Conservation (phyloP, 768 basidiomycete genomes). For the Megacollybia marginata region DNA sequence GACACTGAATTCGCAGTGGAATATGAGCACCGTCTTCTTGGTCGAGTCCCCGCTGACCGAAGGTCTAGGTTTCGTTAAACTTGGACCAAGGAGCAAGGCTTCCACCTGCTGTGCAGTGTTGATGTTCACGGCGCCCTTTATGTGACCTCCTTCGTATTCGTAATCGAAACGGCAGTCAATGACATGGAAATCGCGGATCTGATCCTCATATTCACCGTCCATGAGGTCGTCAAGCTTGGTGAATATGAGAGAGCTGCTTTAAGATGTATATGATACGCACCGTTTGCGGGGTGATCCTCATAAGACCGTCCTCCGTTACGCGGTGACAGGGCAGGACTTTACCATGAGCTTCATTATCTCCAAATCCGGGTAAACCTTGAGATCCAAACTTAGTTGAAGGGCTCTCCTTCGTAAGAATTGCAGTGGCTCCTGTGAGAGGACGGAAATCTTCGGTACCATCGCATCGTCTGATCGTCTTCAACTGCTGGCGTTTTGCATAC, state of each 20-base stretch:
- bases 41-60: slow-evolving; percentile 67
- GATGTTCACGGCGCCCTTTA: slow-evolving; percentile 87
- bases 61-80: slow-evolving; percentile 49
- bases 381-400: slow-evolving; percentile 50
- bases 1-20: slow-evolving; percentile 97
- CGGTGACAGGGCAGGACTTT: slow-evolving; percentile 92
- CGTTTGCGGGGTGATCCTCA: slow-evolving; percentile 78
- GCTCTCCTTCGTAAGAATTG: slow-evolving; percentile 45
- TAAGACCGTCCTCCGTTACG: slow-evolving; percentile 91
- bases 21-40: slow-evolving; percentile 81
- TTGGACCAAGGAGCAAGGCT: slow-evolving; percentile 63
- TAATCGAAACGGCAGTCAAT: slow-evolving; percentile 98
- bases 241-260: slow-evolving; percentile 6
- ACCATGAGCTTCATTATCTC: slow-evolving; percentile 87
- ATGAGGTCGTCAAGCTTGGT: slow-evolving; percentile 69
- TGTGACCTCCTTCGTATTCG: slow-evolving; percentile 91
- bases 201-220: slow-evolving; percentile 60
- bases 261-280: slow-evolving; percentile 36
- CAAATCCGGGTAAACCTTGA: slow-evolving; percentile 75
- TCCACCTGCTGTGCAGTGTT: slow-evolving; percentile 77
- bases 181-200: slow-evolving; percentile 65
- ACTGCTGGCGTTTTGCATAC: slow-evolving; percentile 70
- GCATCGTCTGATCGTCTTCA: slow-evolving; percentile 69
- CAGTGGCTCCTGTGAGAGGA: slow-evolving; percentile 62
- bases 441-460: slow-evolving; percentile 80